phyloP scores from a whole-genome alignment of 2,329 filamentous ascomycete genomes.

The Sarocladiaceae sp. region DNA sequence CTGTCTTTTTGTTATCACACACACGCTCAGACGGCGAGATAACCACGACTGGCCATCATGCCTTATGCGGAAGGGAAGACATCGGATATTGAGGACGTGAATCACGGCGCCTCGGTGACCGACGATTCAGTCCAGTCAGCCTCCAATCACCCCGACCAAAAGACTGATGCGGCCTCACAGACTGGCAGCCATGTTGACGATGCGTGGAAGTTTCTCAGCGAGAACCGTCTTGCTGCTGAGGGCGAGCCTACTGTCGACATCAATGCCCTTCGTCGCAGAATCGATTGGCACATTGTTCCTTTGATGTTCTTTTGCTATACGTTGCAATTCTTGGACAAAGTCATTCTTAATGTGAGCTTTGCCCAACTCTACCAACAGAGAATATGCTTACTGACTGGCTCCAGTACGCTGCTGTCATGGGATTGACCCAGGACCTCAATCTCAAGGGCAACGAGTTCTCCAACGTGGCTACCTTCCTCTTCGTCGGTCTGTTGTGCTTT shows the following conservation, averaged over 20 bases:
- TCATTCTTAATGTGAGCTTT: slow-evolving; percentile 53
- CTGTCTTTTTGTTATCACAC: background rate
- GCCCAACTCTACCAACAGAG: background rate
- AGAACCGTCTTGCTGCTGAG: slow-evolving; percentile 32
- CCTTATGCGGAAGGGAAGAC: background rate
- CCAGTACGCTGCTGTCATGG: slow-evolving; percentile 65
- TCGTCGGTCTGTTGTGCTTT: slow-evolving; percentile 55
- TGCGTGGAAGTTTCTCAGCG: slow-evolving; percentile 41
- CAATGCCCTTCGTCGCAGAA: slow-evolving; percentile 44
- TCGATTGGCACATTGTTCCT: slow-evolving; percentile 56
- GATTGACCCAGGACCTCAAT: slow-evolving; percentile 46
- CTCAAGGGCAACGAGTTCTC: slow-evolving; percentile 58
- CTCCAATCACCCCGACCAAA: slow-evolving; percentile 11
- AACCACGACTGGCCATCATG: background rate
- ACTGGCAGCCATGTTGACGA: slow-evolving; percentile 30
- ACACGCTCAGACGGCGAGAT: background rate
- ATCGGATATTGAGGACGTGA: background rate
- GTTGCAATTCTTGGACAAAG: slow-evolving; percentile 63
- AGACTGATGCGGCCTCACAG: slow-evolving; percentile 8
- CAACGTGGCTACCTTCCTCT: slow-evolving; percentile 58
- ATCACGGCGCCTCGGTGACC: background rate
- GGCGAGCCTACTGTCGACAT: slow-evolving; percentile 34
- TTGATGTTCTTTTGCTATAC: slow-evolving; percentile 59
- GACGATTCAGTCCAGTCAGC: slow-evolving; percentile 10
- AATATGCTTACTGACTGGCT: background rate